Base-by-base conservation (phyloP, 495 filamentous ascomycete genomes). In the Penicillium nucicola region DNA sequence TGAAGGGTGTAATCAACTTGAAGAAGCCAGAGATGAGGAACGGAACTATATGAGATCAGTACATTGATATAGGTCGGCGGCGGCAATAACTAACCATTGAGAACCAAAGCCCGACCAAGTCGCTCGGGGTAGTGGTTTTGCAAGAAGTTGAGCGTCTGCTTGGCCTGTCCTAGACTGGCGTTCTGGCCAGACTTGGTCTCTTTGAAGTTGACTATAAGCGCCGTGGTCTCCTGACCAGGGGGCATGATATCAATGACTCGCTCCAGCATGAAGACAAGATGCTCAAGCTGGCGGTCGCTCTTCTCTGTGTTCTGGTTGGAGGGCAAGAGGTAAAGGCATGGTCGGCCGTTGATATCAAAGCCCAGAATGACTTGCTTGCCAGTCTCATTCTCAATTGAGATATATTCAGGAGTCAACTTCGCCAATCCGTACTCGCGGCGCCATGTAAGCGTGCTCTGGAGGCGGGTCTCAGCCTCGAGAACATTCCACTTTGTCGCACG, bases 81-180 rank as follows among this genome's bases (percentile, higher is more conserved):
- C 5, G 48, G 18, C 11, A 22, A 30, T 22, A 25, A 70, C 84
- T 65, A 67, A 92, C 89, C 78, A 52, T 97, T 93, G 58, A 87
- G 87, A 41, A 96, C 87, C 51, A 95, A 79, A 1, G 92, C 89
- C 50, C 84, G 80, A 13, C 93, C 93, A n/a, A 98, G 68, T 47
- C 93, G 75, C 72, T 98, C 93, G 0, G 93, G 93, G 62, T 96
- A 96, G 63, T 98, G 92, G 42, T 85, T 88, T 66, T 98, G 93
- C 39, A 98, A 74, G 58, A 98, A 96, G 65, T 82, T 77, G 38
- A 98, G 73, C 5, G 87, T 84, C 72, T 92, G 82, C 52, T 85
- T 84, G 4, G 86, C 92, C 67, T 88, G 86, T 8, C 76, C 80
- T 43, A 96, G 74, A 17, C 80, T 80, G 1, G 91, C 89, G 43